Evolutionary conservation across 176 grass and related monocot genomes (phyloP), one percentile per base, ranked within the genome.

Genomic region (Zizania latifolia): DNA sequence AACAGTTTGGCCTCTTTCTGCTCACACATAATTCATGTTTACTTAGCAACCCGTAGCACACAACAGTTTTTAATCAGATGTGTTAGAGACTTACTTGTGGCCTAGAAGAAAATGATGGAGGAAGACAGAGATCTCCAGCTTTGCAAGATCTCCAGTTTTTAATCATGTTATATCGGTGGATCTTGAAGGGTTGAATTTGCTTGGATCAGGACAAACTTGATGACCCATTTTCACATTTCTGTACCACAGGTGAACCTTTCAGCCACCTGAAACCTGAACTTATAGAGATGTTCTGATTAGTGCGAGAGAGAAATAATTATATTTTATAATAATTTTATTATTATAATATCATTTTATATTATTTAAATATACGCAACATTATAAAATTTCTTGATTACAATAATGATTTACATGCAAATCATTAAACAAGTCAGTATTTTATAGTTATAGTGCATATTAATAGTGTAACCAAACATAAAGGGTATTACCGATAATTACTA

Each of bases 101-200:
- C 72, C 84, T 6, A 98, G 86, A 31, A 98, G 86, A 75, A 98
- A 98, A 81, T 98, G 83, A 72, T 98, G 86, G 70, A 98, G 91
- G 75, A 98, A 98, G 53, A 98, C 91, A 6, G 94, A 92, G 46
- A 98, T 94, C 94, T 98, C 94, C 4, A 98, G 78, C 73, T 98
- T 98, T 41, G 94, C 94, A 2, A 98, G 91, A 16, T 98, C 91
- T 53, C 91, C 91, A 1, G 94, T n/a, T n/a, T n/a, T n/a, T n/a
- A n/a, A n/a, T n/a, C n/a, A n/a, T n/a, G n/a, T n/a, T n/a, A n/a
- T n/a, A n/a, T n/a, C n/a, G n/a, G n/a, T n/a, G 94, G 82, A 98
- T 78, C 94, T 87, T 24, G 89, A 92, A 37, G 94, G 94, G 73
- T 98, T 23, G 43, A 98, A 98, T 24, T 60, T 84, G 31, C 78